Conservation (phyloP, 2,329 filamentous ascomycete genomes). For the Meredithiella fracta region DNA sequence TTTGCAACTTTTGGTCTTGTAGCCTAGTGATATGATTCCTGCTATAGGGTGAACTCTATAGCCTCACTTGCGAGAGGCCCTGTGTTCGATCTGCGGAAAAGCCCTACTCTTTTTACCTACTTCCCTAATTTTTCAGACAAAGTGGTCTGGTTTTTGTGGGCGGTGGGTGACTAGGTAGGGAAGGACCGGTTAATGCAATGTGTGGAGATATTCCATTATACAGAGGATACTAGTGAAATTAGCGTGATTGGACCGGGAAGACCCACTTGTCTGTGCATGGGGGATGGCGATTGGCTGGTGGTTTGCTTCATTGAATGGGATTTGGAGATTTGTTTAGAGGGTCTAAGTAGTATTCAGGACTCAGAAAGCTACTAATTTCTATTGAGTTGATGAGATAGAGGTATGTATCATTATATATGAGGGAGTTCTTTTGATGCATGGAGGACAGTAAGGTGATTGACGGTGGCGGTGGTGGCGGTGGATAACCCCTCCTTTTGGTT, state of each 20-base stretch:
- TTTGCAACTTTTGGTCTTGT: constrained; percentile 25
- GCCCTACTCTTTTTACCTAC: constrained; percentile 6
- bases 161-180: neutral
- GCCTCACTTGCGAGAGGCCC: constrained; percentile 17
- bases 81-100: constrained; percentile 17
- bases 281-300: too few relatives aligned
- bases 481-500: too few relatives aligned
- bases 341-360: too few relatives aligned
- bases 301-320: too few relatives aligned
- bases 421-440: too few relatives aligned
- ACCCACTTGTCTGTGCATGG: neutral
- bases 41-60: constrained; percentile 40
- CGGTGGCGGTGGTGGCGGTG: too few relatives aligned
- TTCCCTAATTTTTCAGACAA: neutral
- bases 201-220: constrained; percentile 7
- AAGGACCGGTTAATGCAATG: constrained; percentile 7
- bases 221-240: neutral
- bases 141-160: neutral
- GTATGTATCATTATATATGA: too few relatives aligned
- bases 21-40: constrained; percentile 57
- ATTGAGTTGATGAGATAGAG: too few relatives aligned
- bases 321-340: too few relatives aligned
- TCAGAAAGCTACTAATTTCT: too few relatives aligned
- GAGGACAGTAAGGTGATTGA: too few relatives aligned
- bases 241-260: neutral